A percentile compares a stretch with the other conserved stretches of the same genome.
Evolutionary conservation across 768 basidiomycete species (phyloP).

Genomic region (Lepiota subincarnata): DNA sequence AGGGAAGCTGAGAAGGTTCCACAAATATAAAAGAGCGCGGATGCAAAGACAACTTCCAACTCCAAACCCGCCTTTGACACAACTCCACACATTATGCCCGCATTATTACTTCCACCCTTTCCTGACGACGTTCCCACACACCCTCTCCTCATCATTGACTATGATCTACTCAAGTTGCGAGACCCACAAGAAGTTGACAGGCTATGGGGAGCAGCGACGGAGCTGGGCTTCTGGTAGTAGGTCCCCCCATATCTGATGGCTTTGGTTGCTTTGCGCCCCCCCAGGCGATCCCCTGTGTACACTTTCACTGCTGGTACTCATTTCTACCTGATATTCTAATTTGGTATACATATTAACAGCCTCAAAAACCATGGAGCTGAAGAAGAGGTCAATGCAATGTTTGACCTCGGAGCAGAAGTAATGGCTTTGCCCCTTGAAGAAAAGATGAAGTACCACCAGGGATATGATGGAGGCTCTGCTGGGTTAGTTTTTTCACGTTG

Average conservation of each 20-base stretch:
- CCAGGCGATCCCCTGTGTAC: no score
- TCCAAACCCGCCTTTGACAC: no score
- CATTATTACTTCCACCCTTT: slow-evolving; percentile 34
- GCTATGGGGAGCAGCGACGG: slow-evolving; percentile 54
- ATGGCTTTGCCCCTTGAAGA: slow-evolving; percentile 54
- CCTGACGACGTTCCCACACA: slow-evolving; percentile 50
- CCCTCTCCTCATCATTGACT: slow-evolving; percentile 55
- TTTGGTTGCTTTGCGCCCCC: no score
- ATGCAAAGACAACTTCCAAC: no score
- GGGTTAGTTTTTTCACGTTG: slow-evolving; percentile 25
- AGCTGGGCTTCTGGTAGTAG: slow-evolving; percentile 66
- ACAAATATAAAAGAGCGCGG: no score
- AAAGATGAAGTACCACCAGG: slow-evolving; percentile 56
- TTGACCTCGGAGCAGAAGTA: slow-evolving; percentile 50
- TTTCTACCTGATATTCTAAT: no score
- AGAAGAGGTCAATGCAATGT: slow-evolving; percentile 46
- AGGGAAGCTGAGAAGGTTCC: no score
- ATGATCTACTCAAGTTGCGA: slow-evolving; percentile 36
- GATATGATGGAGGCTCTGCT: slow-evolving; percentile 37
- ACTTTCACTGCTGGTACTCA: no score
- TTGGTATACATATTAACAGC: slow-evolving; percentile 21
- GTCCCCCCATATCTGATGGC: slow-evolving; percentile 19
- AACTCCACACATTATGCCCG: slow-evolving; percentile 12
- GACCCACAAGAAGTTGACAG: slow-evolving; percentile 42
- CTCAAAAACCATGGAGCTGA: slow-evolving; percentile 55